A percentile compares a stretch with the other conserved stretches of the same genome.
These are phyloP conservation scores for Mycena kentingensis DNA, from an alignment of 768 basidiomycete genomes.

Conservation along the genomic window DNA sequence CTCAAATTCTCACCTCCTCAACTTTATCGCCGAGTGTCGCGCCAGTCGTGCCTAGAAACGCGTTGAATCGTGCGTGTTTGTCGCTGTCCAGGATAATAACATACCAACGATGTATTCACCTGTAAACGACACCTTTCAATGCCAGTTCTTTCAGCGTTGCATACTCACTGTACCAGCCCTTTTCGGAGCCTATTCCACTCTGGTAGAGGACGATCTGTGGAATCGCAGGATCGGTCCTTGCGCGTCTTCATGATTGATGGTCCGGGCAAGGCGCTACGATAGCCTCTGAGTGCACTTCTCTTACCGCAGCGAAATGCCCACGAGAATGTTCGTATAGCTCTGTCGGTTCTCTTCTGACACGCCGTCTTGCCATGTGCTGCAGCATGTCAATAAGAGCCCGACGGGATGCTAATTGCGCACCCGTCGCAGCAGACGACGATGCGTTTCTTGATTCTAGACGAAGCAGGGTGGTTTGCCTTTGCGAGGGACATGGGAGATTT, in stretches of 20 bases:
- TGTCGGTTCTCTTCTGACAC: conserved; percentile 44
- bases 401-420: conserved; percentile 31
- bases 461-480: conserved; percentile 17
- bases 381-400: conserved; percentile 7
- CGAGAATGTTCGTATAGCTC: conserved; percentile 59
- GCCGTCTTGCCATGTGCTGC: conserved; percentile 74
- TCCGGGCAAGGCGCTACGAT: conserved; percentile 60
- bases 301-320: conserved; percentile 29
- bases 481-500: background rate
- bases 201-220: conserved; percentile 66
- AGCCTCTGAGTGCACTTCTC: too few species aligned
- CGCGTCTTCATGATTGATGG: conserved; percentile 51
- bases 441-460: conserved; percentile 47
- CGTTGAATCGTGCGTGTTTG: background rate
- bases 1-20: conserved; percentile 49
- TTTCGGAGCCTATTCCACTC: conserved; percentile 49
- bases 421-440: conserved; percentile 78
- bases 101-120: conserved; percentile 62
- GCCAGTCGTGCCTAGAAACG: conserved; percentile 59
- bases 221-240: conserved; percentile 43
- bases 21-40: conserved; percentile 67
- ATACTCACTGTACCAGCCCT: background rate
- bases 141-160: conserved; percentile 25
- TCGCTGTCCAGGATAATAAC: conserved; percentile 7
- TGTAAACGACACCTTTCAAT: conserved; percentile 56